A percentile compares a stretch with the other conserved stretches of the same genome.
Evolutionary conservation across 2,329 filamentous ascomycete species (phyloP).

Genomic region (Cladosporium sp.): DNA sequence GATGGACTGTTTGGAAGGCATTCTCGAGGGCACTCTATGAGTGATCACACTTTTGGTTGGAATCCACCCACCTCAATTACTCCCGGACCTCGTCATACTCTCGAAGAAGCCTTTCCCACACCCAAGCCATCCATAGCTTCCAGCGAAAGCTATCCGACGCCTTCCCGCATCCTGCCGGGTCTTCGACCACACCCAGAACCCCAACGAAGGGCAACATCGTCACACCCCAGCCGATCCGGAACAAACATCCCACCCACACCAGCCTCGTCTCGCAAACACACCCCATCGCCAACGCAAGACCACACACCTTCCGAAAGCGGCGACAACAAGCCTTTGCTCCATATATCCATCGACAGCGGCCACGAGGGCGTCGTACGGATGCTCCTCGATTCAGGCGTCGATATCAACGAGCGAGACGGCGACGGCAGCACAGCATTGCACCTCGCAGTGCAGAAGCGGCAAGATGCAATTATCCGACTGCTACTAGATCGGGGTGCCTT

Average conservation of each 20-base stretch:
- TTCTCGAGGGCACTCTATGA: not conserved
- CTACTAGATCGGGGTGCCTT: not conserved
- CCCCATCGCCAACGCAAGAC: not conserved
- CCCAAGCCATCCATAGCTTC: not conserved
- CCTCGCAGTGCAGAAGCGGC: not conserved
- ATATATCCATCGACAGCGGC: not conserved
- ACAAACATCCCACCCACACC: not conserved
- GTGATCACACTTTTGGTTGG: not conserved
- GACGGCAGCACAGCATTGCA: not conserved
- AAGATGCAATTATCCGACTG: not conserved
- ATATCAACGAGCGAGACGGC: not conserved
- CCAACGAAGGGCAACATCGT: not conserved
- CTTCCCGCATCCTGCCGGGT: not conserved
- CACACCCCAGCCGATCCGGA: not conserved
- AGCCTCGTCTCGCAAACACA: not conserved
- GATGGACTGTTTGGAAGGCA: not conserved
- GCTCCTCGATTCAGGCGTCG: slow-evolving; percentile 1
- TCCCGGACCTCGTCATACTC: not conserved
- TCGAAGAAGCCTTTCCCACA: not conserved
- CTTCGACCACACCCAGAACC: not conserved
- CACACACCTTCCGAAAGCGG: not conserved
- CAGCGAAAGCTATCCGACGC: not conserved
- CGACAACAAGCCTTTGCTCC: not conserved
- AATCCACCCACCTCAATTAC: not conserved
- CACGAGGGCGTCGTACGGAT: not conserved